These are phyloP conservation scores for Oryza punctata DNA, from an alignment of 176 grass and related monocot genomes.

Conservation along the genomic window DNA sequence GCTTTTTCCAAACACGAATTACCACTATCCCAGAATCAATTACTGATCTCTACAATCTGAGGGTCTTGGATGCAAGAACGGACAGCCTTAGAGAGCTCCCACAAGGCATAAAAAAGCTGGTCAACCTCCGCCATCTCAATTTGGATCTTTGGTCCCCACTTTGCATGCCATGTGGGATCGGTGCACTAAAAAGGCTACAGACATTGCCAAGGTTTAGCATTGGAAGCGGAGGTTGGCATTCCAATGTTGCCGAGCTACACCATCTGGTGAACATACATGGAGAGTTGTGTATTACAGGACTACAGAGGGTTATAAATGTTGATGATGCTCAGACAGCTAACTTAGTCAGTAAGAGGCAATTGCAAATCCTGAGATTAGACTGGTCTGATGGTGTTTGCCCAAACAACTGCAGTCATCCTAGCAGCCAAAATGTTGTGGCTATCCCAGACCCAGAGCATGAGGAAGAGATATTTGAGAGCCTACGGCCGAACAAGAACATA, in stretches of 20 bases:
- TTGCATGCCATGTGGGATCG: constrained; percentile 24
- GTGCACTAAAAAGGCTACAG: constrained; percentile 17
- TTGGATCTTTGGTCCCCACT: neutral
- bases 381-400: constrained; percentile 8
- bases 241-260: constrained; percentile 26
- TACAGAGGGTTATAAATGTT: neutral
- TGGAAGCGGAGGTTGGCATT: constrained; percentile 19
- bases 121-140: constrained; percentile 22
- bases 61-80: constrained; percentile 29
- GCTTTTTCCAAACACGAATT: constrained; percentile 5
- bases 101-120: constrained; percentile 7
- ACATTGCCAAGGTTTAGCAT: constrained; percentile 33
- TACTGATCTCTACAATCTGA: constrained; percentile 12
- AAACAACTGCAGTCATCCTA: neutral
- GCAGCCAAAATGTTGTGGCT: neutral
- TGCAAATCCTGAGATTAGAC: constrained; percentile 16
- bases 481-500: constrained; percentile 25
- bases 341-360: constrained; percentile 30
- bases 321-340: constrained; percentile 30
- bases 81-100: constrained; percentile 22
- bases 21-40: constrained; percentile 34
- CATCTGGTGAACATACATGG: constrained; percentile 7
- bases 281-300: constrained; percentile 15
- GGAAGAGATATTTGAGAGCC: constrained; percentile 27
- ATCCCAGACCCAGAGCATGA: neutral